Percentiles rank a stretch among this genome's conserved stretches.
phyloP scores from a whole-genome alignment of 495 filamentous ascomycete genomes.

The Collariella sp. region DNA sequence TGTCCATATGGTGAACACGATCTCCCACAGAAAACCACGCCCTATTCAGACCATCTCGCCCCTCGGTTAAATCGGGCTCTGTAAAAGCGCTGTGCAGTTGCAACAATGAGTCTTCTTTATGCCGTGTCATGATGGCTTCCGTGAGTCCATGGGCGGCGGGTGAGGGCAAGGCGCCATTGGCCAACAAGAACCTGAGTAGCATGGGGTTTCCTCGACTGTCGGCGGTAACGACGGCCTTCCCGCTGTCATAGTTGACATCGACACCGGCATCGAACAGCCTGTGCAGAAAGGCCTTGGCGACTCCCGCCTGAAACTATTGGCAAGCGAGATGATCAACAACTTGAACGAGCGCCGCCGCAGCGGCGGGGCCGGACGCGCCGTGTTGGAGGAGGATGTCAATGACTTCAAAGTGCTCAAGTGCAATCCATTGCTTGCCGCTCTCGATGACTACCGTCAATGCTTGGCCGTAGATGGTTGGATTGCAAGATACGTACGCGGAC shows the following conservation, averaged over 20 bases:
- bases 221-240: slow-evolving; percentile 33
- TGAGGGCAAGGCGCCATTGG: slow-evolving; percentile 24
- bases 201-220: slow-evolving; percentile 29
- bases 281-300: slow-evolving; percentile 28
- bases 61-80: too few relatives aligned
- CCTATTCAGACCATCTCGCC: too few relatives aligned
- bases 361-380: slow-evolving; percentile 27
- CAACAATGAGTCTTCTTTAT: slow-evolving; percentile 13
- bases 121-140: slow-evolving; percentile 22
- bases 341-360: slow-evolving; percentile 31
- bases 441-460: slow-evolving; percentile 15
- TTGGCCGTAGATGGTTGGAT: slow-evolving; percentile 16
- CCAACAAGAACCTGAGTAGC: slow-evolving; percentile 29
- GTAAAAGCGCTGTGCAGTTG: slow-evolving; percentile 15
- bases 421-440: slow-evolving; percentile 25
- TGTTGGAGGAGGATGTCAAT: slow-evolving; percentile 30
- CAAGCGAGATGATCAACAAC: slow-evolving; percentile 29
- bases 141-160: slow-evolving; percentile 33
- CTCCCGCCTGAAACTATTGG: slow-evolving; percentile 14
- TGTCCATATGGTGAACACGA: too few relatives aligned
- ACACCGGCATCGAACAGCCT: slow-evolving; percentile 30
- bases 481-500: slow-evolving; percentile 7
- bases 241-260: slow-evolving; percentile 36
- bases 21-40: too few relatives aligned
- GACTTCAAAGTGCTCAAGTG: slow-evolving; percentile 28